Evolutionary conservation across 106 monocot species (phyloP).

Genomic region (Narthecium ossifragum): DNA sequence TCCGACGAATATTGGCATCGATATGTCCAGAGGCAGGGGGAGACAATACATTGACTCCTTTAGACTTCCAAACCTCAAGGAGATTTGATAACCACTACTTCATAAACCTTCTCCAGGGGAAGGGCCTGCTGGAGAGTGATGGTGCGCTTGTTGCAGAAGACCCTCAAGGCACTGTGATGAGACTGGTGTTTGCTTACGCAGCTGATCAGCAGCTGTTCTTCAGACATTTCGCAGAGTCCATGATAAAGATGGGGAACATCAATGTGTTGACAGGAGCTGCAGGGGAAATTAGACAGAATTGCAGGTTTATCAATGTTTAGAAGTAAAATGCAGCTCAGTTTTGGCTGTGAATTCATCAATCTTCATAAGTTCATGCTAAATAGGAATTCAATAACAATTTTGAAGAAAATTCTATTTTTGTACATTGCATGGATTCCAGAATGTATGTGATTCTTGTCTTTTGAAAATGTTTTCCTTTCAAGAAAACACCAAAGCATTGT

Average conservation of each 20-base stretch:
- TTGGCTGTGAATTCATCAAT: too few species aligned
- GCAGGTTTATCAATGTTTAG: constrained; percentile 31
- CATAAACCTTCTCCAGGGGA: constrained; percentile 34
- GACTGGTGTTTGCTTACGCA: constrained; percentile 43
- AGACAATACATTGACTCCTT: constrained; percentile 33
- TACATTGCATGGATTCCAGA: too few species aligned
- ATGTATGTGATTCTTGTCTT: too few species aligned
- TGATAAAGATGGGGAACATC: constrained; percentile 57
- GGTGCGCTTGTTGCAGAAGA: constrained; percentile 28
- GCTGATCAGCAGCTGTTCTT: constrained; percentile 43
- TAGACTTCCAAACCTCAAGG: constrained; percentile 37
- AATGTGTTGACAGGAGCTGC: constrained; percentile 30
- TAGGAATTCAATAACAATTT: too few species aligned
- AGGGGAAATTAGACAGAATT: constrained; percentile 47
- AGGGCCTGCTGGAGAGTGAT: constrained; percentile 42
- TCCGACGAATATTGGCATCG: constrained; percentile 20
- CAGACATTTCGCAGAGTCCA: constrained; percentile 34
- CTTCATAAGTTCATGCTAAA: too few species aligned
- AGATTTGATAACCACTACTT: constrained; percentile 65
- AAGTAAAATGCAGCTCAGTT: too few species aligned
- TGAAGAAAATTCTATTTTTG: too few species aligned
- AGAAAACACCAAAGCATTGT: too few species aligned
- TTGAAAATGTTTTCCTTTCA: too few species aligned
- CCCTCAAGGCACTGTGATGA: constrained; percentile 8
- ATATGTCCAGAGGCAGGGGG: constrained; percentile 40